A percentile compares a stretch with the other conserved stretches of the same genome.
phyloP scores from a whole-genome alignment of 2,329 filamentous ascomycete genomes.

The Diplodia sapinea region DNA sequence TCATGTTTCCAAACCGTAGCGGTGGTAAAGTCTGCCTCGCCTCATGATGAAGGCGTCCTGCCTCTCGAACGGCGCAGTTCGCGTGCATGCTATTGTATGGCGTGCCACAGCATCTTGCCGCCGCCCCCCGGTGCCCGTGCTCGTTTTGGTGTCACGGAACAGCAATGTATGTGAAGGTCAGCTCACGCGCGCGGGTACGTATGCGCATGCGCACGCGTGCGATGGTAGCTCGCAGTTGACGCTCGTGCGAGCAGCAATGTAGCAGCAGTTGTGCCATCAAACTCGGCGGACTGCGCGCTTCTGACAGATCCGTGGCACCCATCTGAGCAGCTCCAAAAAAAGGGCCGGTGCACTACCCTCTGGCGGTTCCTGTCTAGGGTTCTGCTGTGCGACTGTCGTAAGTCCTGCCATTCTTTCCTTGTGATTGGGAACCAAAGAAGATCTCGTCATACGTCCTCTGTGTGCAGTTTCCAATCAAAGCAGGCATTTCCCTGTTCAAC shows the following conservation, averaged over 20 bases:
- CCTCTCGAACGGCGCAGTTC: neutral
- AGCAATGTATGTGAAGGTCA: neutral
- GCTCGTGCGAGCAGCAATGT: neutral
- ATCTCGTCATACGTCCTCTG: neutral
- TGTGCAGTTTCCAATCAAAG: neutral
- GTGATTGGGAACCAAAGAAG: neutral
- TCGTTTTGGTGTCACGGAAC: neutral
- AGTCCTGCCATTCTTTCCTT: neutral
- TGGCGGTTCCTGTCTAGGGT: neutral
- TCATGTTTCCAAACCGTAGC: neutral
- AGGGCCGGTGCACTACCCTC: too few species aligned
- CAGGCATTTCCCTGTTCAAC: neutral
- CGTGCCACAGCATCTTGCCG: neutral
- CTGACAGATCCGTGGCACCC: neutral
- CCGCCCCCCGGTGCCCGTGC: neutral
- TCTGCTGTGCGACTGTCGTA: neutral
- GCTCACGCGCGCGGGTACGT: neutral
- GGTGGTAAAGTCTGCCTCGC: neutral
- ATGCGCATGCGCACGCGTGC: neutral
- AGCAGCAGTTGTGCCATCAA: neutral
- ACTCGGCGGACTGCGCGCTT: neutral
- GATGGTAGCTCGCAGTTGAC: neutral
- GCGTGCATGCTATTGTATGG: neutral
- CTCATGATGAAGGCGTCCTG: neutral
- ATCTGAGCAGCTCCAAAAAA: too few species aligned